phyloP scores from a whole-genome alignment of 768 basidiomycete species.

The Jaapia argillacea region DNA sequence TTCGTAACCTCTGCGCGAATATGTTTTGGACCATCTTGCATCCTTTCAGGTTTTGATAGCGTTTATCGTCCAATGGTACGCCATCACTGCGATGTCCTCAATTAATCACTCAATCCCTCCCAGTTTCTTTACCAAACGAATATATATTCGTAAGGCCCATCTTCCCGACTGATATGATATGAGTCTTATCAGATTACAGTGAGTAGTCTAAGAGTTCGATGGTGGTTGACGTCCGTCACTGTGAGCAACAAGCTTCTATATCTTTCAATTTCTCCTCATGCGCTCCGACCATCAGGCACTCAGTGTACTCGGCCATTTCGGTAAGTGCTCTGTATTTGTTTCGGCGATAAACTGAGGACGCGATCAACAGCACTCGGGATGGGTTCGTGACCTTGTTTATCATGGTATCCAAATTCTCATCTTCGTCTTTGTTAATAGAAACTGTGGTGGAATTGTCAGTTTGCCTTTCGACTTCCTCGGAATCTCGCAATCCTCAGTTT shows the following conservation, averaged over 20 bases:
- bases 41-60: slow-evolving; percentile 4
- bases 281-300: no score
- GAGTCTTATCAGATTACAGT: slow-evolving; percentile 6
- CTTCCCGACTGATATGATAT: slow-evolving; percentile 5
- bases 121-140: slow-evolving; percentile 10
- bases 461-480: no score
- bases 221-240: not conserved
- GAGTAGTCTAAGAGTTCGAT: not conserved
- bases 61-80: not conserved
- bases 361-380: not conserved
- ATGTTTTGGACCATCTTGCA: no score
- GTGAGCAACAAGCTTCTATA: not conserved
- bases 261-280: no score
- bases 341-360: no score
- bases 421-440: no score
- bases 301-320: not conserved
- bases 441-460: not conserved
- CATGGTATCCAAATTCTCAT: no score
- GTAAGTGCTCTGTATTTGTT: not conserved
- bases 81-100: slow-evolving; percentile 2
- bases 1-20: no score
- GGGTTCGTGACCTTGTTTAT: not conserved
- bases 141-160: slow-evolving; percentile 8
- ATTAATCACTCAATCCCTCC: not conserved
- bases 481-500: no score